Base-by-base conservation (phyloP, 1,284 basidiomycete species). In the Ganoderma resinaceum region DNA sequence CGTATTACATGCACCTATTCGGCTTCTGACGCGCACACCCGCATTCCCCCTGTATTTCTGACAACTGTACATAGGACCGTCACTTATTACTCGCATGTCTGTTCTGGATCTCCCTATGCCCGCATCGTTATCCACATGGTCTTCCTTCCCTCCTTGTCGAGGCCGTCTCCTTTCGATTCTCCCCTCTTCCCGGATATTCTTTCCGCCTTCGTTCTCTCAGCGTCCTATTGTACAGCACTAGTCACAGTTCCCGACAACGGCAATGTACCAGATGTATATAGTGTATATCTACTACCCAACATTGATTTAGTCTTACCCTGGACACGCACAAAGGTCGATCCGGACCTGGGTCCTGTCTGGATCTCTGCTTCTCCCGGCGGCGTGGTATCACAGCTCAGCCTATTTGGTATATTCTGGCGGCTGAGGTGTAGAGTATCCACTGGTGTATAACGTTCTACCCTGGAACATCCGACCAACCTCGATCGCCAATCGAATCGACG, bases 201-300 rank as follows among this genome's bases (percentile, higher is more conserved):
- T 33, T 37, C 9, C 7, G n/a, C 3, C 35, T 37, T 33, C 20
- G 31, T 58, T 38, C 37, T 60, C 23, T 60, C 26, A 37, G n/a
- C 37, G 8, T 38, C 29, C 49, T 71, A 71, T 67, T 67, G 70
- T 71, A 69, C 66, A 65, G 61, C 67, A 67, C 58, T 53, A 49
- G 49, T 42, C 64, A 37, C 69, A 49, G 42, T 42, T 62, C 31
- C 66, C 66, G 69, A 63, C 68, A 31, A 59, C 31, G 64, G 55
- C 33, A 62, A 53, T 66, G 67, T 69, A 66, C 70, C 67, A 65
- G 23, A 58, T 69, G 70, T 71, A 71, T 52, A 71, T 71, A 71
- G 61, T 69, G 69, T 69, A 66, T 61, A 62, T 61, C 49, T 23
- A 55, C 14, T 55, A 20, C 37, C 58, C 58, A 38, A 60, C 35